Percentiles rank a stretch among this genome's conserved stretches.
phyloP scores from a whole-genome alignment of 2,329 filamentous ascomycete species.

The Diaporthe vexans region DNA sequence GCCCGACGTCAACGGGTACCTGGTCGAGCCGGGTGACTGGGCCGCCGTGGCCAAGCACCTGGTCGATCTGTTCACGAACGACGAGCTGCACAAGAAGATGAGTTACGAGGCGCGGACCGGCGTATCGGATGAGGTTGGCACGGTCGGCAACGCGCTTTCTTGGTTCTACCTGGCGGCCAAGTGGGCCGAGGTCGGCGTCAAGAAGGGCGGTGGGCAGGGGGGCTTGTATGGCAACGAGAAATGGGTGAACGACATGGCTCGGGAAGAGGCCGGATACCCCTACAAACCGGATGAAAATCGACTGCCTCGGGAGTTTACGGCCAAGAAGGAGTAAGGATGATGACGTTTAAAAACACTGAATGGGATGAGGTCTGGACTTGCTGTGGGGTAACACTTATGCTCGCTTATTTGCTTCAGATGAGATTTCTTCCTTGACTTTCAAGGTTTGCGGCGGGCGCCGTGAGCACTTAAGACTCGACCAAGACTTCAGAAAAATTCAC shows the following conservation, averaged over 20 bases:
- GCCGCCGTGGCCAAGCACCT: slow-evolving; percentile 78
- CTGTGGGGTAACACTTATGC: slow-evolving; percentile 5
- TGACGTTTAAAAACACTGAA: neutral
- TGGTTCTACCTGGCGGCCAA: slow-evolving; percentile 85
- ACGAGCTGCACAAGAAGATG: slow-evolving; percentile 76
- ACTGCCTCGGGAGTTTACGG: slow-evolving; percentile 65
- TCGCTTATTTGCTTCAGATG: neutral
- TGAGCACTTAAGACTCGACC: neutral
- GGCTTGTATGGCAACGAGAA: slow-evolving; percentile 69
- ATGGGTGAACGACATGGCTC: slow-evolving; percentile 83
- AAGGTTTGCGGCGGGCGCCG: neutral
- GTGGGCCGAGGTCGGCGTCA: slow-evolving; percentile 67
- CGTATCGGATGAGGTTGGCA: slow-evolving; percentile 86
- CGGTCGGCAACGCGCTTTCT: slow-evolving; percentile 80
- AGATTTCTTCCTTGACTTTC: neutral
- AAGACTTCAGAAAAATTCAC: neutral
- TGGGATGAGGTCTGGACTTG: neutral
- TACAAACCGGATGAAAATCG: slow-evolving; percentile 73
- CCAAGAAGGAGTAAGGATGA: slow-evolving; percentile 45
- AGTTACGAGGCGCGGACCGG: slow-evolving; percentile 72
- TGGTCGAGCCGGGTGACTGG: slow-evolving; percentile 80
- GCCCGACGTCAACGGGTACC: slow-evolving; percentile 78
- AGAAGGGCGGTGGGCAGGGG: slow-evolving; percentile 54
- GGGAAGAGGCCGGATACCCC: slow-evolving; percentile 72
- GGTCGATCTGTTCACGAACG: slow-evolving; percentile 75